Conservation (phyloP, 495 filamentous ascomycete genomes). For the Thermochaetoides thermophila region DNA sequence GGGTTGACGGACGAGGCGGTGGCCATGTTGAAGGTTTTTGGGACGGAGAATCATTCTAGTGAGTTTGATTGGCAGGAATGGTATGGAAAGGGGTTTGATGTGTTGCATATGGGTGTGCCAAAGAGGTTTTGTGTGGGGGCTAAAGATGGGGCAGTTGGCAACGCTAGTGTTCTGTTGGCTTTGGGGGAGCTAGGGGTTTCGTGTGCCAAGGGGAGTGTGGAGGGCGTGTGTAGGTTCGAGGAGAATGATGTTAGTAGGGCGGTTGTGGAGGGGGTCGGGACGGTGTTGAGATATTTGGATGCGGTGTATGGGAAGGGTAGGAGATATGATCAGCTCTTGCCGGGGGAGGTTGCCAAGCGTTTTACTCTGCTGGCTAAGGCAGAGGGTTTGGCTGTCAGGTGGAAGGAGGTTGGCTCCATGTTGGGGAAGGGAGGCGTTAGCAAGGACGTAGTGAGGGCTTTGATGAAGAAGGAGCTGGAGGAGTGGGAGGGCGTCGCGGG, state of each 20-base stretch:
- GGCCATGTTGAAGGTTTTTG: slow-evolving; percentile 62
- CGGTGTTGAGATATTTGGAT: slow-evolving; percentile 42
- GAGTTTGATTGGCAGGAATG: slow-evolving; percentile 63
- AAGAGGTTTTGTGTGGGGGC: slow-evolving; percentile 38
- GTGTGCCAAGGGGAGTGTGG: slow-evolving; percentile 35
- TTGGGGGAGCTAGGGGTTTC: slow-evolving; percentile 44
- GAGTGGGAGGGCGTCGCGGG: slow-evolving; percentile 18
- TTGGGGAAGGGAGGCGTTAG: neutral
- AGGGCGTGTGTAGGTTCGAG: slow-evolving; percentile 26
- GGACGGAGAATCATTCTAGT: slow-evolving; percentile 58
- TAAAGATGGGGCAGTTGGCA: slow-evolving; percentile 33
- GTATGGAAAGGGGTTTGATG: slow-evolving; percentile 78
- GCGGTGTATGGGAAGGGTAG: slow-evolving; percentile 25
- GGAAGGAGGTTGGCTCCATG: slow-evolving; percentile 9
- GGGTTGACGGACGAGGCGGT: slow-evolving; percentile 52
- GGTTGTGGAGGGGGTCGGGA: slow-evolving; percentile 29
- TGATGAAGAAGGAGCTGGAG: slow-evolving; percentile 5
- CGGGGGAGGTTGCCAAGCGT: slow-evolving; percentile 20
- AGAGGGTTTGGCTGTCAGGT: slow-evolving; percentile 22
- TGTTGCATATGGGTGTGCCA: slow-evolving; percentile 52
- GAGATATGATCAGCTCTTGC: slow-evolving; percentile 16
- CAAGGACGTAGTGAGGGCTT: neutral
- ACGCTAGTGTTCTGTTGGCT: slow-evolving; percentile 41
- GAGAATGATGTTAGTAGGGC: slow-evolving; percentile 38
- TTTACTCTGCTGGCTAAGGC: slow-evolving; percentile 25